Evolutionary conservation across 139 green algal genomes (phyloP), one percentile per base, ranked within the genome.

Genomic region (Micromonas commoda): DNA sequence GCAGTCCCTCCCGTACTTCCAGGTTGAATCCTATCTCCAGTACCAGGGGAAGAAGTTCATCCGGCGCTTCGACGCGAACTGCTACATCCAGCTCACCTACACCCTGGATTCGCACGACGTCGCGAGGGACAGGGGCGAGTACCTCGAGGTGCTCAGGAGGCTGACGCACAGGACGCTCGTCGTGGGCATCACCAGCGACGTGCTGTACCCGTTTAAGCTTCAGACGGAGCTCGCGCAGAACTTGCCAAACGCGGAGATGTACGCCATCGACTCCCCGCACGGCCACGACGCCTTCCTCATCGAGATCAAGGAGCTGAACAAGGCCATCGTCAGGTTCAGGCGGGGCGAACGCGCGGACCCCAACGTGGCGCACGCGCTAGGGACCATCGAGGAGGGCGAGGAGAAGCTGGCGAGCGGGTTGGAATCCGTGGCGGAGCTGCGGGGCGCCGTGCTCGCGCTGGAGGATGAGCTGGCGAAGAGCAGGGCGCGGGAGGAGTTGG

Each of bases 281-380:
- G 76, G 76, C 1, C 76, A 81, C 76, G 76, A 81, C 64, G 57
- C 65, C 29, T 81, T 81, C 21, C 68, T 81, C 64, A 81, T 81
- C 16, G 76, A 81, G 69, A 81, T 81, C 19, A n/a, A 67, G 2
- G 20, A n/a, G 37, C 54, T 81, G 29, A 81, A 81, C 34, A 23
- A 73, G 23, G 75, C 74, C 23, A 70, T 78, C 20, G 51, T 24
- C 16, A 68, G 13, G 29, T 68, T 61, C 29, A 33, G 28, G 19
- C 29, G 33, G 39, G 39, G 71, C 5, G 45, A 68, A 31, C 29
- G 51, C 71, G 71, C 38, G 34, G 68, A 75, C 20, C 45, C 45
- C 45, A 16, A 9, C 9, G 16, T 16, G 45, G 9, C 16, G 9
- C 9, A 16, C 9, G 16, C 9, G 45, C 16, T 57, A 57, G 9